These are phyloP conservation scores for Paralagenidium karlingii DNA, from an alignment of 352 stramenopile genomes.

Conservation along the genomic window DNA sequence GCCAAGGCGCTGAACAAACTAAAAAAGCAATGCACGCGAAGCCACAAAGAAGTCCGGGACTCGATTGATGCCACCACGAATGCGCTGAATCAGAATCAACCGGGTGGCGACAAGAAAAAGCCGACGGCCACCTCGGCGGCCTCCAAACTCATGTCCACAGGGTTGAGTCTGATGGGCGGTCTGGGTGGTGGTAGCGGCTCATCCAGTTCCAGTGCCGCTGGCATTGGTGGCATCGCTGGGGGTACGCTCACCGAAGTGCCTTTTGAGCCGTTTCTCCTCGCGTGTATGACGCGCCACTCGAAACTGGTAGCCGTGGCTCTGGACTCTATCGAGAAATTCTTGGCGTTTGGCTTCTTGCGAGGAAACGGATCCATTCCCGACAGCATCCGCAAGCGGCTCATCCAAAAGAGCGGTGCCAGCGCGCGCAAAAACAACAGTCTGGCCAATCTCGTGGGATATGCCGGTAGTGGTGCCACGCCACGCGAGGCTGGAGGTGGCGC, in stretches of 20 bases:
- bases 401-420: conserved; percentile 34
- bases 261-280: conserved; percentile 62
- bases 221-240: conserved; percentile 8
- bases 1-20: conserved; percentile 67
- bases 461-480: conserved; percentile 1
- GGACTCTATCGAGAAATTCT: conserved; percentile 86
- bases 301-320: conserved; percentile 71
- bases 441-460: conserved; percentile 3
- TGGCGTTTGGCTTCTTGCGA: conserved; percentile 76
- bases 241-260: conserved; percentile 30
- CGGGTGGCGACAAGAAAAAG: conserved; percentile 17
- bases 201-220: conserved; percentile 1
- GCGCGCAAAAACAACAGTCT: conserved; percentile 6
- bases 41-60: conserved; percentile 63
- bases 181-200: conserved; percentile 5
- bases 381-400: conserved; percentile 40
- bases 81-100: too few species aligned
- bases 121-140: conserved; percentile 4
- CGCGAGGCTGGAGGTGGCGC: background rate
- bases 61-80: conserved; percentile 46
- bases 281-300: conserved; percentile 55
- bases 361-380: conserved; percentile 50
- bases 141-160: too few species aligned
- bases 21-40: conserved; percentile 56
- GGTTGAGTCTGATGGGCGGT: conserved; percentile 3